phyloP scores from a whole-genome alignment of 2,329 filamentous ascomycete species.

The Coccinonectria pachysandricola region DNA sequence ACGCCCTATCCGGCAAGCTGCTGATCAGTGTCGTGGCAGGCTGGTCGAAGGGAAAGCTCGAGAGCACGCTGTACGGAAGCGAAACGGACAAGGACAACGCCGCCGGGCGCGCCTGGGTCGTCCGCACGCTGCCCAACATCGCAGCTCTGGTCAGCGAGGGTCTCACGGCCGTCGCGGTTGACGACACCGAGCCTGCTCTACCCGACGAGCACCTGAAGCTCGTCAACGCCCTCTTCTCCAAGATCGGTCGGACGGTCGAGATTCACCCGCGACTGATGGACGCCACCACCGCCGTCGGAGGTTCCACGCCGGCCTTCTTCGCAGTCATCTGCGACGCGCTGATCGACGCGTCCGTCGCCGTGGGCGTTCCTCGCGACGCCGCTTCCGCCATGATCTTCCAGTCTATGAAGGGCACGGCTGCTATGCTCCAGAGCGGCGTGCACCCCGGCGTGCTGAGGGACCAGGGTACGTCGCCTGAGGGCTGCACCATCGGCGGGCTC shows the following conservation, averaged over 20 bases:
- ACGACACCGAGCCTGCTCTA: slow-evolving; percentile 7
- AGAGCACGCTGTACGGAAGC: slow-evolving; percentile 24
- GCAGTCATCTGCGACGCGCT: slow-evolving; percentile 48
- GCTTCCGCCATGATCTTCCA: slow-evolving; percentile 50
- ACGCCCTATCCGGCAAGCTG: slow-evolving; percentile 33
- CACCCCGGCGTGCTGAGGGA: slow-evolving; percentile 48
- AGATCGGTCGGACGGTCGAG: slow-evolving; percentile 41
- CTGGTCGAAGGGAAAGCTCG: slow-evolving; percentile 32
- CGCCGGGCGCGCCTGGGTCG: slow-evolving; percentile 12
- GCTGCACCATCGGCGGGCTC: slow-evolving; percentile 50
- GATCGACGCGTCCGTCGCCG: slow-evolving; percentile 49
- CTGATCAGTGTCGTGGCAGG: slow-evolving; percentile 42
- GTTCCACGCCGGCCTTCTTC: slow-evolving; percentile 50
- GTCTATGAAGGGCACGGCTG: slow-evolving; percentile 46
- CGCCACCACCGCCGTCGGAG: slow-evolving; percentile 47
- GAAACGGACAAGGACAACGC: slow-evolving; percentile 8
- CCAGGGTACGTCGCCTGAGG: slow-evolving; percentile 48
- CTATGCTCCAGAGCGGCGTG: slow-evolving; percentile 39
- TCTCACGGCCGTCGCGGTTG: slow-evolving; percentile 23
- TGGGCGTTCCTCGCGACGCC: slow-evolving; percentile 45
- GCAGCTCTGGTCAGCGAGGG: slow-evolving; percentile 23
- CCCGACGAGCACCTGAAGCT: slow-evolving; percentile 14
- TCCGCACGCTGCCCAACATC: slow-evolving; percentile 27
- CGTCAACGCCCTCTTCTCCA: slow-evolving; percentile 39
- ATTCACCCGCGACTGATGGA: slow-evolving; percentile 44